Evolutionary conservation across 495 filamentous ascomycete genomes (phyloP).

Genomic region (Annulohypoxylon maeteangense): DNA sequence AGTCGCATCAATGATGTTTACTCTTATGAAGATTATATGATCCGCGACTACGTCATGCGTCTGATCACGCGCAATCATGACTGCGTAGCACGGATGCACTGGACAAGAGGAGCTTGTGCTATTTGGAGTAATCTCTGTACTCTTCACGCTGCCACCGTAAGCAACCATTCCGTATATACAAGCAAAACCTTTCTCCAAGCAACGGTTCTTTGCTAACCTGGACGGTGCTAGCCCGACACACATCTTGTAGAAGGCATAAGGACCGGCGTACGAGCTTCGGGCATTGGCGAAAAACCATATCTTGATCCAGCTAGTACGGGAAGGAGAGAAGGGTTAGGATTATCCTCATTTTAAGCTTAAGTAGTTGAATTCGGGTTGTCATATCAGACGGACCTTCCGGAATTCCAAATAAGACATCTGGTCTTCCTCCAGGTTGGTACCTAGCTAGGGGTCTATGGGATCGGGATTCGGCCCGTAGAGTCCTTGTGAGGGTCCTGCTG

Average conservation of each 20-base stretch:
- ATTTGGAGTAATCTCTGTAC: constrained; percentile 54
- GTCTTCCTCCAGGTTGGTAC: no score
- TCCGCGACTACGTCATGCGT: constrained; percentile 55
- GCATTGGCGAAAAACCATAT: constrained; percentile 60
- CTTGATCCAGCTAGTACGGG: constrained; percentile 58
- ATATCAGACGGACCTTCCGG: no score
- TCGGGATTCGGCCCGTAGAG: no score
- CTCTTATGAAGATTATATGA: constrained; percentile 52
- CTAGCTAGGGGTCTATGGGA: no score
- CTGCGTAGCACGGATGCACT: constrained; percentile 55
- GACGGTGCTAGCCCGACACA: constrained; percentile 51
- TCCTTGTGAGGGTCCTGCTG: no score
- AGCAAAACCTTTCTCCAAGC: not conserved
- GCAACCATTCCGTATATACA: constrained; percentile 3
- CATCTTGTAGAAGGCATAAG: constrained; percentile 52
- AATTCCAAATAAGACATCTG: no score
- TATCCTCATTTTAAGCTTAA: constrained; percentile 39
- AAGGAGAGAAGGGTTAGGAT: constrained; percentile 58
- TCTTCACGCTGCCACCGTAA: constrained; percentile 55
- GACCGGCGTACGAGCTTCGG: constrained; percentile 55
- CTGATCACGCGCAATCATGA: constrained; percentile 58
- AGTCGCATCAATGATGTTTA: constrained; percentile 53
- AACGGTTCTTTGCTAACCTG: not conserved
- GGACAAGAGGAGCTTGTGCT: constrained; percentile 55
- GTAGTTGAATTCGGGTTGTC: no score